These are phyloP conservation scores for Lolium rigidum DNA, from an alignment of 176 grass and related monocot genomes.

Conservation along the genomic window DNA sequence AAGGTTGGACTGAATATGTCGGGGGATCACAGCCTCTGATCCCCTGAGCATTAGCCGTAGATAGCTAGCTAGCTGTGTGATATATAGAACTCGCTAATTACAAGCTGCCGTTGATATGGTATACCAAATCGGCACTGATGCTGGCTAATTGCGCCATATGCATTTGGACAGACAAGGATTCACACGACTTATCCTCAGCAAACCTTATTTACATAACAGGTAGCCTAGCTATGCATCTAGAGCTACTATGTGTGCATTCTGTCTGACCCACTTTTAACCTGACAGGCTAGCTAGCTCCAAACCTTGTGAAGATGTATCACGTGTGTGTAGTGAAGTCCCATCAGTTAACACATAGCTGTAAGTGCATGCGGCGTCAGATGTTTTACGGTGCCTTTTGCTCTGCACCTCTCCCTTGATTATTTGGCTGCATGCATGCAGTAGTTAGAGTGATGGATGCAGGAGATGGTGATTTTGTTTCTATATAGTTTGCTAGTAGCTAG, in stretches of 20 bases:
- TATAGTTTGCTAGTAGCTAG: no score
- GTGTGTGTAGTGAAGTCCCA: conserved; percentile 3
- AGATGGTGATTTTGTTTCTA: background rate
- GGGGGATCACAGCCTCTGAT: conserved; percentile 18
- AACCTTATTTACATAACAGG: background rate
- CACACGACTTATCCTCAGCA: background rate
- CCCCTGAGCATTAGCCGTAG: background rate
- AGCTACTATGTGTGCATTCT: background rate
- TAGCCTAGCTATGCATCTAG: conserved; percentile 3
- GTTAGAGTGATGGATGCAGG: background rate
- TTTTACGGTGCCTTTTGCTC: background rate
- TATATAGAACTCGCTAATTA: background rate
- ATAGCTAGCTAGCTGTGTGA: background rate
- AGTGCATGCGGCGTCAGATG: background rate
- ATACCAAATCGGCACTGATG: conserved; percentile 7
- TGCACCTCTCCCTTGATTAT: background rate
- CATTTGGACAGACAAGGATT: background rate
- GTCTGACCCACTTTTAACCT: conserved; percentile 31
- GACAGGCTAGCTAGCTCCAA: background rate
- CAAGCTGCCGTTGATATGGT: background rate
- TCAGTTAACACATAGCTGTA: background rate
- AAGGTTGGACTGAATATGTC: conserved; percentile 24
- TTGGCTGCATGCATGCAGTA: background rate
- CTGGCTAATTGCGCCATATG: background rate
- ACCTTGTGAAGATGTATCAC: background rate